Percentiles rank a stretch among this genome's conserved stretches.
phyloP scores from a whole-genome alignment of 225 moss, liverwort and hornwort species.

The Marchantia paleacea region DNA sequence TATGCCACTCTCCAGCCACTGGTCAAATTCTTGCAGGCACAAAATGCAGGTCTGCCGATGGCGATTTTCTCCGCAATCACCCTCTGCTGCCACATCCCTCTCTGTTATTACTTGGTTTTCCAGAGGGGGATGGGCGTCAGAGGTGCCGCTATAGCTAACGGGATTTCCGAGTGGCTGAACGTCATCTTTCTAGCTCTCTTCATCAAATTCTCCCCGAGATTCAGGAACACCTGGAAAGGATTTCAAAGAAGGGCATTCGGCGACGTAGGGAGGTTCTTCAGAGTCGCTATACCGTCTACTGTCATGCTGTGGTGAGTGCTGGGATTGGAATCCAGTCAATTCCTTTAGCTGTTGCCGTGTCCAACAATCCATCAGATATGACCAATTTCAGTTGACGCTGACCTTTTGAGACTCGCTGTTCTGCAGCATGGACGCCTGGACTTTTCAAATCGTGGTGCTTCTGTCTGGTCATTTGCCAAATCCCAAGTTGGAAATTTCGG shows the following conservation, averaged over 20 bases:
- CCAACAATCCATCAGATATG: background rate
- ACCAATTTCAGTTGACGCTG: background rate
- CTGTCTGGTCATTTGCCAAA: constrained; percentile 68
- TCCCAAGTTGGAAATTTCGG: constrained; percentile 65
- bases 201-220: constrained; percentile 42
- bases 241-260: constrained; percentile 56
- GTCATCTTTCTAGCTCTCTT: constrained; percentile 45
- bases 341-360: background rate
- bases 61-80: constrained; percentile 50
- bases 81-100: constrained; percentile 50
- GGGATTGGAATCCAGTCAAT: background rate
- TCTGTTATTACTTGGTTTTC: constrained; percentile 56
- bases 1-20: constrained; percentile 56
- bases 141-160: constrained; percentile 64
- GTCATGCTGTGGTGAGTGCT: constrained; percentile 62
- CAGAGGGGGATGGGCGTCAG: constrained; percentile 49
- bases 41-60: constrained; percentile 62
- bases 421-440: constrained; percentile 65
- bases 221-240: constrained; percentile 54
- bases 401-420: background rate
- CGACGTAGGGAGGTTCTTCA: constrained; percentile 52
- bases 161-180: constrained; percentile 59
- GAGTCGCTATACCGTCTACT: constrained; percentile 66
- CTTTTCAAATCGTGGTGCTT: constrained; percentile 59
- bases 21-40: constrained; percentile 62